phyloP scores from a whole-genome alignment of 805 yeast genomes.

The Hanseniaspora lachancei region DNA sequence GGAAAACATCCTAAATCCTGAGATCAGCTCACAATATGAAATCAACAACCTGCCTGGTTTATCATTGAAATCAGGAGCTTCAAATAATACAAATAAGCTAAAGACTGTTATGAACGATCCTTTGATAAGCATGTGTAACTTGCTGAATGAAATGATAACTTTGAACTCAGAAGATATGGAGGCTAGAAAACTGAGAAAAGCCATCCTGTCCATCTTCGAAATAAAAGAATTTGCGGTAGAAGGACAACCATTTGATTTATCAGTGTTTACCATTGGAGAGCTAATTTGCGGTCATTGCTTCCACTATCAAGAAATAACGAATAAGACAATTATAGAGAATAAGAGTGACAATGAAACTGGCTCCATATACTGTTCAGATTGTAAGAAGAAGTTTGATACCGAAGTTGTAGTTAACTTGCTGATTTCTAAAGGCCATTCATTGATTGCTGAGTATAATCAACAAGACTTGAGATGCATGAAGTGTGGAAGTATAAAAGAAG shows the following conservation, averaged over 20 bases:
- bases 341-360: slow-evolving; percentile 49
- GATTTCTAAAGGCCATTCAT: slow-evolving; percentile 46
- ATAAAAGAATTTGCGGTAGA: slow-evolving; percentile 72
- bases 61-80: not conserved
- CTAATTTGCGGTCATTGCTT: slow-evolving; percentile 73
- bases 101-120: slow-evolving; percentile 52
- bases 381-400: slow-evolving; percentile 51
- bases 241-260: slow-evolving; percentile 59
- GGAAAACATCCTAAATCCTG: slow-evolving; percentile 57
- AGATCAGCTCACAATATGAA: slow-evolving; percentile 47
- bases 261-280: slow-evolving; percentile 50
- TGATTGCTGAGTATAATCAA: slow-evolving; percentile 45
- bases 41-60: slow-evolving; percentile 70
- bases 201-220: slow-evolving; percentile 58
- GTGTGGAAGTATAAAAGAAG: slow-evolving; percentile 55
- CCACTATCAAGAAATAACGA: slow-evolving; percentile 23
- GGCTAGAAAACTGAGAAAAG: slow-evolving; percentile 60
- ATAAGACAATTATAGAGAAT: slow-evolving; percentile 58
- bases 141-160: slow-evolving; percentile 60
- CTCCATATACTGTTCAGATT: slow-evolving; percentile 50
- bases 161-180: slow-evolving; percentile 56
- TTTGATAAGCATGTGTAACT: slow-evolving; percentile 60
- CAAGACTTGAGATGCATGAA: slow-evolving; percentile 77
- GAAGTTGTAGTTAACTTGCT: slow-evolving; percentile 67
- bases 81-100: slow-evolving; percentile 29